phyloP scores from a whole-genome alignment of 2,329 filamentous ascomycete species.

The Colletotrichum gloeosporioides region DNA sequence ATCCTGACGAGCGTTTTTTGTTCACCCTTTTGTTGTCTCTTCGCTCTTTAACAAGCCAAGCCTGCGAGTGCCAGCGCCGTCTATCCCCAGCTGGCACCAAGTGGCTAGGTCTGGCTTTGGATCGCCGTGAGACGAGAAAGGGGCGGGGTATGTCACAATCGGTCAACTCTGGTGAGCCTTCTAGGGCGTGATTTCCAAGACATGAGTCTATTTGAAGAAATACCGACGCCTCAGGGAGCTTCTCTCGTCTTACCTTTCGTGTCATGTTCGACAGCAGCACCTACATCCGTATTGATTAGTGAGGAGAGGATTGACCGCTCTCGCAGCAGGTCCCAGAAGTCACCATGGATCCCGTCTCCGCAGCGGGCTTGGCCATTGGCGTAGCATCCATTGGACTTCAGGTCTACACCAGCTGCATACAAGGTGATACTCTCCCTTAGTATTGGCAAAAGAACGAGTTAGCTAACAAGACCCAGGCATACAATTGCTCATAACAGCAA shows the following conservation, averaged over 20 bases:
- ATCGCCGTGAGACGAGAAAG: neutral
- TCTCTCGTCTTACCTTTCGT: neutral
- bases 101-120: neutral
- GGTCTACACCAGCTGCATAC: conserved; percentile 51
- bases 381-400: conserved; percentile 51
- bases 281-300: neutral
- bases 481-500: conserved; percentile 52
- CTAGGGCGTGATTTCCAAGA: neutral
- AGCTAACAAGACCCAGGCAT: conserved; percentile 37
- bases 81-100: neutral
- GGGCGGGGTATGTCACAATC: neutral
- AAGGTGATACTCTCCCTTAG: conserved; percentile 30
- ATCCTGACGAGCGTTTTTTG: neutral
- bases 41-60: neutral
- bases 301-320: neutral
- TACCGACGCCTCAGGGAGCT: neutral
- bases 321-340: neutral
- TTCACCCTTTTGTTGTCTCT: neutral
- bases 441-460: neutral
- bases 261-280: neutral
- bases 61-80: neutral
- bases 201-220: neutral
- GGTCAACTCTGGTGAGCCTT: neutral
- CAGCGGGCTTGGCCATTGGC: conserved; percentile 46
- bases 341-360: conserved; percentile 48